Evolutionary conservation across 345 rosid species (phyloP).

Genomic region (Raphanus raphanistrum): DNA sequence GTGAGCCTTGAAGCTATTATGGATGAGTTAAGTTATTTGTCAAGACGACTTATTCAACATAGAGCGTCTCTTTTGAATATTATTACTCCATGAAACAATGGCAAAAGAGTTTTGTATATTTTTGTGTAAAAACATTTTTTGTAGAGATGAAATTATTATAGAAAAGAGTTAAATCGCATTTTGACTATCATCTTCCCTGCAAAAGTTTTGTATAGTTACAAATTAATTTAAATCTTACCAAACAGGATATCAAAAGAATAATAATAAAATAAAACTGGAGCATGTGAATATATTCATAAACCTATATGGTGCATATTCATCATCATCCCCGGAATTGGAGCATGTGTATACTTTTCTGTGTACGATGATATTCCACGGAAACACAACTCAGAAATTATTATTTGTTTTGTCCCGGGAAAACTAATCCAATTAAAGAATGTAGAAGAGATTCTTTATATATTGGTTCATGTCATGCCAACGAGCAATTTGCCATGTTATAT

Average conservation of each 20-base stretch:
- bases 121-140: constrained; percentile 15
- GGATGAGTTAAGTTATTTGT: constrained; percentile 44
- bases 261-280: not conserved
- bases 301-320: constrained; percentile 21
- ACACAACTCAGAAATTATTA: not conserved
- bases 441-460: not conserved
- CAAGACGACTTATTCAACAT: constrained; percentile 44
- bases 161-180: not conserved
- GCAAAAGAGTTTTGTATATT: constrained; percentile 21
- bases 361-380: not conserved
- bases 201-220: not conserved
- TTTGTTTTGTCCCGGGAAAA: not conserved
- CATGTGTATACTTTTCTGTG: not conserved
- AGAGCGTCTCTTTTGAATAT: constrained; percentile 55
- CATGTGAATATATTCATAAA: constrained; percentile 20
- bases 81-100: constrained; percentile 26
- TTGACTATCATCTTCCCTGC: not conserved
- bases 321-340: not conserved
- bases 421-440: not conserved
- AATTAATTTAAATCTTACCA: not conserved
- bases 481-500: not conserved
- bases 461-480: not conserved
- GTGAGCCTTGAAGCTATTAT: constrained; percentile 45
- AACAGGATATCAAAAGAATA: not conserved
- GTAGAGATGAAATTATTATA: constrained; percentile 1